Percentiles rank a stretch among this genome's conserved stretches.
phyloP scores from a whole-genome alignment of 805 yeast species.

The Cyberlindnera xishuangbannaensis region DNA sequence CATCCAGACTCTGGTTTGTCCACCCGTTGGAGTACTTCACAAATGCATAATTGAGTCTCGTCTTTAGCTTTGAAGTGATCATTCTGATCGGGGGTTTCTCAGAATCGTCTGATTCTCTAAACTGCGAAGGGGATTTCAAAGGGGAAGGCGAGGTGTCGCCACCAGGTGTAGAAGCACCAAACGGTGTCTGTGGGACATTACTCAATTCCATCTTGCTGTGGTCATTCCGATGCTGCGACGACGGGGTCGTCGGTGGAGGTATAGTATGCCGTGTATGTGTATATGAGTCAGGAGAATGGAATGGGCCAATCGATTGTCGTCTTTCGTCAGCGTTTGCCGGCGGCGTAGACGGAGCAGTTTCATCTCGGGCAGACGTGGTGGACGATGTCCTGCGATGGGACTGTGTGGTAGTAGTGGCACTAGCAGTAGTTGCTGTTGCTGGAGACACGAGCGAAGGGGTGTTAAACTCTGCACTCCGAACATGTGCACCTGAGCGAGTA shows the following conservation, averaged over 20 bases:
- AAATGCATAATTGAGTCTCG: slow-evolving; percentile 36
- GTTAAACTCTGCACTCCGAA: no score
- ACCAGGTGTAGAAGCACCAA: slow-evolving; percentile 1
- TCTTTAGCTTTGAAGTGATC: slow-evolving; percentile 33
- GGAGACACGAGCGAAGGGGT: no score
- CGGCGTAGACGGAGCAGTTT: no score
- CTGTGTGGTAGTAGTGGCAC: no score
- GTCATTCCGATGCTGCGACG: slow-evolving; percentile 2
- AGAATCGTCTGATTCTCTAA: slow-evolving; percentile 19
- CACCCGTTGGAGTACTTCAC: slow-evolving; percentile 32
- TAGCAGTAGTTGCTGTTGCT: no score
- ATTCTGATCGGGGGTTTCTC: slow-evolving; percentile 34
- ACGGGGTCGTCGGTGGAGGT: slow-evolving; percentile 23
- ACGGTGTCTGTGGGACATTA: slow-evolving; percentile 24
- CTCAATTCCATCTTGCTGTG: slow-evolving; percentile 9
- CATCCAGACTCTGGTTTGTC: slow-evolving; percentile 26
- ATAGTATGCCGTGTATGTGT: slow-evolving; percentile 9
- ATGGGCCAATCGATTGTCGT: neutral
- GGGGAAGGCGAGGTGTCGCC: slow-evolving; percentile 14
- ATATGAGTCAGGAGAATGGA: slow-evolving; percentile 18
- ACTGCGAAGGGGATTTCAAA: slow-evolving; percentile 23
- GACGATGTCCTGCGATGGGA: no score
- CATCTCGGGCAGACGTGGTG: no score
- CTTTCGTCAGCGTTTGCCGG: no score
- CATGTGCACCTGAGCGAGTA: no score